These are phyloP conservation scores for Neodidymelliopsis sp. DNA, from an alignment of 2,329 filamentous ascomycete species.

Conservation along the genomic window DNA sequence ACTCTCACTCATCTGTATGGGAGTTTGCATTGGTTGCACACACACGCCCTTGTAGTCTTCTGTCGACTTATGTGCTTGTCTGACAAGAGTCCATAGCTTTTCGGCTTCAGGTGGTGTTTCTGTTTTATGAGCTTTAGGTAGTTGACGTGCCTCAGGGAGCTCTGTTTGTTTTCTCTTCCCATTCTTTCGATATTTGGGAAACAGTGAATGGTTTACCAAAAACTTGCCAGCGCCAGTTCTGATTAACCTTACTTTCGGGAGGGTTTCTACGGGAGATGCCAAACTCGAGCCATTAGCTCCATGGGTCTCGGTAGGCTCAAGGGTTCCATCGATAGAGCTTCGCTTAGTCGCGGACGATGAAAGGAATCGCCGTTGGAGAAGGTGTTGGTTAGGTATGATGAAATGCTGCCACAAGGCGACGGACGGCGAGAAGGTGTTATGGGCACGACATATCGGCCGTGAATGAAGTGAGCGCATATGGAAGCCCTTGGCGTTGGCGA, in stretches of 20 bases:
- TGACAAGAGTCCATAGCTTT: conserved; percentile 15
- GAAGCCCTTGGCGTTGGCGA: conserved; percentile 20
- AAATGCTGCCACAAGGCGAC: conserved; percentile 46
- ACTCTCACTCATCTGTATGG: conserved; percentile 11
- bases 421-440: conserved; percentile 43
- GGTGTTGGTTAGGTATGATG: conserved; percentile 24
- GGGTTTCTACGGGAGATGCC: too few relatives aligned
- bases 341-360: conserved; percentile 25
- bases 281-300: background rate
- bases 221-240: too few relatives aligned
- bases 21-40: conserved; percentile 20
- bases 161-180: too few relatives aligned
- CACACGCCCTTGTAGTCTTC: conserved; percentile 29
- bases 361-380: conserved; percentile 24
- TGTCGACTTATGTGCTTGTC: conserved; percentile 14
- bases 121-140: background rate
- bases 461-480: conserved; percentile 37
- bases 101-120: background rate
- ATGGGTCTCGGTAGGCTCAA: background rate
- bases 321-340: background rate
- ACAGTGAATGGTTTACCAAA: too few relatives aligned
- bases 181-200: too few relatives aligned
- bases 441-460: conserved; percentile 42
- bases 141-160: too few relatives aligned
- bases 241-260: too few relatives aligned